Evolutionary conservation across 495 filamentous ascomycete genomes (phyloP).

Genomic region (Usnea hakonensis): DNA sequence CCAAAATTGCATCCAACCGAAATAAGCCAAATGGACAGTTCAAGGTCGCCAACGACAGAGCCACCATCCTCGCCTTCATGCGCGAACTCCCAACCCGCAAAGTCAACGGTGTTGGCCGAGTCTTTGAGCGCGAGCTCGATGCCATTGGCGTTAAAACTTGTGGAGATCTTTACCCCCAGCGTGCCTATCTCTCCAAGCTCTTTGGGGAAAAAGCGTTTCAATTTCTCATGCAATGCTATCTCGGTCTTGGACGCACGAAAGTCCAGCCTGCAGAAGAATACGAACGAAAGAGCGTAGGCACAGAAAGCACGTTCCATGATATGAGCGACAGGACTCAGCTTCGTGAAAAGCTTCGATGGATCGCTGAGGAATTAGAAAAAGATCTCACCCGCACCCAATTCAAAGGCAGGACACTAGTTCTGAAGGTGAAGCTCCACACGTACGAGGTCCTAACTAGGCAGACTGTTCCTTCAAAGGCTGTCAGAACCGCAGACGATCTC

Average conservation of each 20-base stretch:
- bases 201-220: conserved; percentile 89
- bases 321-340: conserved; percentile 60
- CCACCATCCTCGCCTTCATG: conserved; percentile 79
- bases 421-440: conserved; percentile 92
- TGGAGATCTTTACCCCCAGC: conserved; percentile 75
- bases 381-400: conserved; percentile 73
- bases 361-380: conserved; percentile 80
- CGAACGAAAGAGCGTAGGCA: conserved; percentile 89
- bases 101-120: conserved; percentile 87
- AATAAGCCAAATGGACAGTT: conserved; percentile 98
- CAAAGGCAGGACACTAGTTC: conserved; percentile 78
- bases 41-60: conserved; percentile 58
- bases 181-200: conserved; percentile 61
- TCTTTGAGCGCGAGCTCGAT: conserved; percentile 86
- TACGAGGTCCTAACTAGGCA: conserved; percentile 89
- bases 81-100: conserved; percentile 71
- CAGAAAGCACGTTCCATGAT: conserved; percentile 86
- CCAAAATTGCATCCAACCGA: conserved; percentile 88
- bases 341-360: conserved; percentile 66
- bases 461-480: conserved; percentile 60
- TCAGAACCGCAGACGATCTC: conserved; percentile 68
- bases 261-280: conserved; percentile 83
- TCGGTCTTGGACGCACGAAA: conserved; percentile 82
- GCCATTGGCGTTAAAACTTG: conserved; percentile 83
- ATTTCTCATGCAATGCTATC: conserved; percentile 75